Base-by-base conservation (phyloP, 2,329 filamentous ascomycete genomes). In the Apiospora saccharicola region DNA sequence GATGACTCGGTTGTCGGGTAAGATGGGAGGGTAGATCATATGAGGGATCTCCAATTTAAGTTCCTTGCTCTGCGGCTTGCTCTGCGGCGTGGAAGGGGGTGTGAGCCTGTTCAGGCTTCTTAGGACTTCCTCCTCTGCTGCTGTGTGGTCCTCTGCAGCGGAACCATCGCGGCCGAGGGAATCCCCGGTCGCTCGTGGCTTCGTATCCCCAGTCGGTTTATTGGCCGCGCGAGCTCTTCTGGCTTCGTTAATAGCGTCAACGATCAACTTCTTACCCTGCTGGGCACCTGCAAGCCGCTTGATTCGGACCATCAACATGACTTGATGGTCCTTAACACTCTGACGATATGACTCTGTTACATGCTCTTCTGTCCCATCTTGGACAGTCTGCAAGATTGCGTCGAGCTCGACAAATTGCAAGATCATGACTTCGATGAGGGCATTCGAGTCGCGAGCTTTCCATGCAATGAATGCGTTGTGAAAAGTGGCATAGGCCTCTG, bases 401-500 rank as follows among this genome's bases (percentile, higher is more conserved):
- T 96, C 94, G 2, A 96, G 88, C 79, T 95, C 93, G 24, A 95
- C 93, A 80, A 96, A 95, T 75, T 94, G 93, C 78, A 94, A 88
- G n/a, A 96, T 87, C 93, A 96, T 95, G 71, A 94, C 92, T 77
- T 95, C 92, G 70, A 96, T 90, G 5, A 96, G 85, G 0, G 93
- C 91, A 71, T 91, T 91, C 0, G 93, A 94, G 79, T 96, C 94
- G 70, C 93, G 89, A 1, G 93, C 91, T 81, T 95, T 94, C 94
- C 94, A 96, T 4, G 93, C 91, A 73, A 94, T 93, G 78, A 96
- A 95, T 0, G 93, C 93, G 70, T 93, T 92, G 76, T 92, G 90
- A 76, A 94, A 96, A 0, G 91, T 89, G 44, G 92, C 89, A 78
- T 95, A 94, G 0, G 90, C 87, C 76, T 94, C 89, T 0, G 91